phyloP scores from a whole-genome alignment of 164 flowering plant species.

The Brasenia schreberi region DNA sequence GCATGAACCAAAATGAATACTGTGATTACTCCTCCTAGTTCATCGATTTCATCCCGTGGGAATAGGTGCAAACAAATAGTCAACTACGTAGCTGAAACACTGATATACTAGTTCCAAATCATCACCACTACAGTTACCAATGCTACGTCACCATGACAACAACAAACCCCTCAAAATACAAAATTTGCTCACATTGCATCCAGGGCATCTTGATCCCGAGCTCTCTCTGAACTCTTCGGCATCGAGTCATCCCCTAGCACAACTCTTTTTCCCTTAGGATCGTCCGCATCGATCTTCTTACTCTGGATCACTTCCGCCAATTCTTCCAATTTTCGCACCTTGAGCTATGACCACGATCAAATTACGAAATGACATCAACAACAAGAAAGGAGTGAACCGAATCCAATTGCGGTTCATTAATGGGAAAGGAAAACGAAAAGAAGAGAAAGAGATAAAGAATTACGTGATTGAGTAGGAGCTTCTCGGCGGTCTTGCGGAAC shows the following conservation, averaged over 20 bases:
- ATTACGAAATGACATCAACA: neutral
- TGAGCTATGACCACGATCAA: conserved; percentile 29
- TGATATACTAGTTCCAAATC: no score
- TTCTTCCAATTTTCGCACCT: conserved; percentile 56
- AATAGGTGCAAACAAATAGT: no score
- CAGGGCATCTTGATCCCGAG: conserved; percentile 29
- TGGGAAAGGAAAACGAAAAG: neutral
- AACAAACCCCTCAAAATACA: neutral
- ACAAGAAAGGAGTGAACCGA: neutral
- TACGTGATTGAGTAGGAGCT: conserved; percentile 83
- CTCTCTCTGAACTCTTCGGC: conserved; percentile 5
- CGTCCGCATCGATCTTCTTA: conserved; percentile 14
- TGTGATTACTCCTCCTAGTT: no score
- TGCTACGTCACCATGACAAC: neutral
- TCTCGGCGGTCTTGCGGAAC: conserved; percentile 90
- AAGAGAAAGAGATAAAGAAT: conserved; percentile 2
- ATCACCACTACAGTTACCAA: no score
- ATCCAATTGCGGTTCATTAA: neutral
- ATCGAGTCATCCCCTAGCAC: conserved; percentile 1
- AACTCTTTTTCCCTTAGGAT: conserved; percentile 42
- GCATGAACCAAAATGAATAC: no score
- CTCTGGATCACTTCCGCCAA: conserved; percentile 40
- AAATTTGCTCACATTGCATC: conserved; percentile 54
- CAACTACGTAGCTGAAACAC: no score
- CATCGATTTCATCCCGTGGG: no score